Percentiles rank a stretch among this genome's conserved stretches.
These are phyloP conservation scores for Phytophthora syringae DNA, from an alignment of 352 stramenopile genomes.

Conservation along the genomic window DNA sequence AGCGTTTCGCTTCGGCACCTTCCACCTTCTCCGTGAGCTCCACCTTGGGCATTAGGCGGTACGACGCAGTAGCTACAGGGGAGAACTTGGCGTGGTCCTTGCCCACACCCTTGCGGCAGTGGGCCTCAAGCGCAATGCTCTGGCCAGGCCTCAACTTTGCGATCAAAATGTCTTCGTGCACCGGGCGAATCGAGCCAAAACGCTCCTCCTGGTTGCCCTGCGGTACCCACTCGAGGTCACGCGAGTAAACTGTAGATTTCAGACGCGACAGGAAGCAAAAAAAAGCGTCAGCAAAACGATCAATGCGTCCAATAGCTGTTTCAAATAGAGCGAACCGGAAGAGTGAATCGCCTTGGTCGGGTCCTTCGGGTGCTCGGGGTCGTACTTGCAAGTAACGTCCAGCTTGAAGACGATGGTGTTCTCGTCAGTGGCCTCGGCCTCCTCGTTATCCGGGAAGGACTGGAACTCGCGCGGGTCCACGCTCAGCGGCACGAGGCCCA, in stretches of 20 bases:
- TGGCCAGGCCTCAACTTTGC: slow-evolving; percentile 96
- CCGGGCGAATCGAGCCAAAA: slow-evolving; percentile 84
- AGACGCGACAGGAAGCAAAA: slow-evolving; percentile 4
- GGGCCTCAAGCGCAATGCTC: slow-evolving; percentile 95
- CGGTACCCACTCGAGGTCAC: slow-evolving; percentile 96
- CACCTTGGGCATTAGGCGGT: slow-evolving; percentile 92
- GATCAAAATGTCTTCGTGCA: slow-evolving; percentile 97
- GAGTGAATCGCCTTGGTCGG: slow-evolving; percentile 69
- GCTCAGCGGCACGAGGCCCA: slow-evolving; percentile 88
- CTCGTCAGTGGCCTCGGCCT: slow-evolving; percentile 92
- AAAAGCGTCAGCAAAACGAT: slow-evolving; percentile 5
- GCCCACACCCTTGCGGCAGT: slow-evolving; percentile 94
- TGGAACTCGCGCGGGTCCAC: slow-evolving; percentile 89
- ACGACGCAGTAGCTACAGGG: slow-evolving; percentile 96
- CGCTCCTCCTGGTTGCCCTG: slow-evolving; percentile 95
- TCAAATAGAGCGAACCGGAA: slow-evolving; percentile 45
- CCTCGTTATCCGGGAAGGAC: slow-evolving; percentile 86
- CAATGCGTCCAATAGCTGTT: background rate
- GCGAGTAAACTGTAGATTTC: slow-evolving; percentile 85
- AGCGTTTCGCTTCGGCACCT: slow-evolving; percentile 64
- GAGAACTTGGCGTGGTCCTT: slow-evolving; percentile 99
- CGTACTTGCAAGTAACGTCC: slow-evolving; percentile 89
- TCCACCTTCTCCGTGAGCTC: slow-evolving; percentile 71
- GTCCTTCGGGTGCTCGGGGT: slow-evolving; percentile 72
- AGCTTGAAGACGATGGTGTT: slow-evolving; percentile 98